Base-by-base conservation (phyloP, 2,329 filamentous ascomycete species). In the Aphanoascus verrucosus region DNA sequence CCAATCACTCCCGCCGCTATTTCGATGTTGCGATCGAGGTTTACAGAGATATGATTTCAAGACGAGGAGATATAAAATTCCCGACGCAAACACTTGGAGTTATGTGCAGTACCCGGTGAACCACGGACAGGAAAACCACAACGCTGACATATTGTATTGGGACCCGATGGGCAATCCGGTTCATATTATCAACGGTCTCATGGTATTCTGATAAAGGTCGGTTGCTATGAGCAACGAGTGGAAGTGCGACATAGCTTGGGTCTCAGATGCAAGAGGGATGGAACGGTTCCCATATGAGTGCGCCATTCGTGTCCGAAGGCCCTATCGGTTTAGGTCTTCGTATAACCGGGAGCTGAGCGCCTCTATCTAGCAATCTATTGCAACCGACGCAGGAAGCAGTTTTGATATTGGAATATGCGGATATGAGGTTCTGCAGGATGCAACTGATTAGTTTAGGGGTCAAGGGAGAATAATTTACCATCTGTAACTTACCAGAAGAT, bases 401-500 rank as follows among this genome's bases (percentile, higher is more conserved):
- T 44, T 68, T 72, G 55, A 73, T 62, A 53, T 70, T 64, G 11
- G 65, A 58, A 57, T 72, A 74, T 17, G 71, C 69, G 28, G 66
- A 61, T 8, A 72, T 67, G 65, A 72, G 71, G 49, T 72, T 68
- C 71, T 74, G 23, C 23, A 35, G n/a, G n/a, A n/a, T 43, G 45
- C 7, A 37, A 51, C 60, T 23, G 20, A 37, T 37, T 44, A 51
- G 31, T 19, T 2, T n/a, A 14, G 28, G n/a, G n/a, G 58, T 52
- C 53, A 32, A 31, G 15, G 19, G 28, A 8, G 17, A 23, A n/a
- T 8, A 49, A 31, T 8, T 11, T 4, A 19, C 20, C 35, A 37
- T 37, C 17, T 48, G 5, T 15, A 47, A 64, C 69, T 57, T 57
- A 72, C 68, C 51, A 71, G 55, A 41, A 70, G 58, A 60, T 69